phyloP scores from a whole-genome alignment of 2,329 filamentous ascomycete species.

The Curvularia hawaiiensis region DNA sequence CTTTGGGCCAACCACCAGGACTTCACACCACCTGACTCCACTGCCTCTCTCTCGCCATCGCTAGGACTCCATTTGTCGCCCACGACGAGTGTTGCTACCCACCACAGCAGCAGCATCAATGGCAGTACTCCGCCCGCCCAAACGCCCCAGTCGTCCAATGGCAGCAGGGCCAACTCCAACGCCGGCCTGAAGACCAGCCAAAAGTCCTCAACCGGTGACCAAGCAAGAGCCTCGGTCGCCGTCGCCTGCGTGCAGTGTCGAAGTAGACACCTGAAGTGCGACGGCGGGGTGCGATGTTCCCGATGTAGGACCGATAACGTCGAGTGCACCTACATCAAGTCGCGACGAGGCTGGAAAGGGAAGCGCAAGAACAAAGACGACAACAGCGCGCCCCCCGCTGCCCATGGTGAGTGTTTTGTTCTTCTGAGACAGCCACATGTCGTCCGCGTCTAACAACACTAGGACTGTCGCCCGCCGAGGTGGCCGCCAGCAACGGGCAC shows the following conservation, averaged over 20 bases:
- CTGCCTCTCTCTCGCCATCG: conserved; percentile 25
- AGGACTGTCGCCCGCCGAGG: conserved; percentile 19
- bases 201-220: conserved; percentile 24
- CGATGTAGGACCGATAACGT: conserved; percentile 53
- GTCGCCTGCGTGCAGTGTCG: conserved; percentile 60
- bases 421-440: not conserved
- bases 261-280: conserved; percentile 59
- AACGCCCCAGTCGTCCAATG: conserved; percentile 36
- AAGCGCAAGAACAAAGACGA: conserved; percentile 48
- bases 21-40: conserved; percentile 30
- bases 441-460: conserved; percentile 1
- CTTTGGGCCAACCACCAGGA: conserved; percentile 40
- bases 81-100: conserved; percentile 35
- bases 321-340: conserved; percentile 58
- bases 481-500: conserved; percentile 27
- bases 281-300: conserved; percentile 56
- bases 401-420: conserved; percentile 28
- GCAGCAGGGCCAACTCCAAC: conserved; percentile 24
- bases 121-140: conserved; percentile 40
- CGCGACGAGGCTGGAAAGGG: conserved; percentile 57
- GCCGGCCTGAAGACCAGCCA: conserved; percentile 27
- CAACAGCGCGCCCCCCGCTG: conserved; percentile 27
- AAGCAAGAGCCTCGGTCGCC: conserved; percentile 44
- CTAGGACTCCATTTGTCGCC: conserved; percentile 40
- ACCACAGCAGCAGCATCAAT: conserved; percentile 33